These are phyloP conservation scores for Aspergillus alliaceus DNA, from an alignment of 2,329 filamentous ascomycete genomes.

Conservation along the genomic window DNA sequence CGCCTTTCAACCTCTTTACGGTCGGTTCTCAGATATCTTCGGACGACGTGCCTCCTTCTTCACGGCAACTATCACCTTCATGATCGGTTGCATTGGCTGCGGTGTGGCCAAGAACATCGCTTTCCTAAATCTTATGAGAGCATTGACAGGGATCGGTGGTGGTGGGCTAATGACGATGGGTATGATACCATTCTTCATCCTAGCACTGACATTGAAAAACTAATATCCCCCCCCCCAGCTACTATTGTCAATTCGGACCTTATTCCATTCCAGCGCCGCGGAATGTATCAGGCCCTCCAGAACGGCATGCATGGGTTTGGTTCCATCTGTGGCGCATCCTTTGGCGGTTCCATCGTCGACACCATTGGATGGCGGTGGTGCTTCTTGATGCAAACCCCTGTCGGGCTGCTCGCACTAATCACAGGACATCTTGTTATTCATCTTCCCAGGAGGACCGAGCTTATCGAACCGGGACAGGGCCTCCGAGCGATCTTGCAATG, in stretches of 20 bases:
- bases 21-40: conserved; percentile 70
- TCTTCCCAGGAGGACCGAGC: conserved; percentile 36
- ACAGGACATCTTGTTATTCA: conserved; percentile 56
- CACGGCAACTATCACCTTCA: conserved; percentile 62
- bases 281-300: conserved; percentile 67
- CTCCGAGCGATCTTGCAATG: conserved; percentile 50
- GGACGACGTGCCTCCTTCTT: conserved; percentile 63
- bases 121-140: conserved; percentile 69
- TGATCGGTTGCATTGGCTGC: conserved; percentile 67
- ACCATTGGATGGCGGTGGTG: conserved; percentile 50
- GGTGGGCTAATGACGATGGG: conserved; percentile 69
- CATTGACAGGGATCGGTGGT: conserved; percentile 70
- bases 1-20: conserved; percentile 71
- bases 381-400: conserved; percentile 62
- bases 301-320: conserved; percentile 64
- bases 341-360: conserved; percentile 47
- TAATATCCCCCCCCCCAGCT: conserved; percentile 31
- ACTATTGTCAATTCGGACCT: conserved; percentile 72
- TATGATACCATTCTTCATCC: conserved; percentile 10
- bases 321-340: conserved; percentile 55
- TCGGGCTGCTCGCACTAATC: conserved; percentile 56
- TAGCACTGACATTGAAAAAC: not conserved
- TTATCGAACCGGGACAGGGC: conserved; percentile 20
- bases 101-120: conserved; percentile 65
- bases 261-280: conserved; percentile 71